A percentile compares a stretch with the other conserved stretches of the same genome.
Evolutionary conservation across 257 asterid genomes (phyloP).

Genomic region (Solanum commersonii): DNA sequence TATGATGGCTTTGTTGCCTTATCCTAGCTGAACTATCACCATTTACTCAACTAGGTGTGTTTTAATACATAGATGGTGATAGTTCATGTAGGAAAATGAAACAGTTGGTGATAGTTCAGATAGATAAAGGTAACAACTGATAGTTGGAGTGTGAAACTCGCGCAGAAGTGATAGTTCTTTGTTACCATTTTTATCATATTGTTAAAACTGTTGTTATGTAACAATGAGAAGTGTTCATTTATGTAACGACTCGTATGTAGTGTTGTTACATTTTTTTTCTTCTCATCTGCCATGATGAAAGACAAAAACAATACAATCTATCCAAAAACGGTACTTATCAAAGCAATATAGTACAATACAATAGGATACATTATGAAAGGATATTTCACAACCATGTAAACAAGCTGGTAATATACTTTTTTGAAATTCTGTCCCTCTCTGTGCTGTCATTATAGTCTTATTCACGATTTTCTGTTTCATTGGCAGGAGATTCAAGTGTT

Average conservation of each 20-base stretch:
- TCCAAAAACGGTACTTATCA: neutral
- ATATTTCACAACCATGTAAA: neutral
- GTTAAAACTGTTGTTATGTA: neutral
- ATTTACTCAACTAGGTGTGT: neutral
- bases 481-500: conserved; percentile 80
- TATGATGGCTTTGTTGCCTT: neutral
- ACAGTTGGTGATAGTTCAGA: neutral
- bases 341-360: neutral
- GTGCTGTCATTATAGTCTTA: neutral
- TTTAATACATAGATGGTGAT: neutral
- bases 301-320: neutral
- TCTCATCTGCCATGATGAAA: neutral
- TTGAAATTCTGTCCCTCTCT: neutral
- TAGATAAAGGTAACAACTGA: neutral
- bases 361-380: neutral
- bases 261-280: neutral
- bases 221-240: neutral
- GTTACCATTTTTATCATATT: neutral
- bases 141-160: neutral
- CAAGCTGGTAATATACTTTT: neutral
- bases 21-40: neutral
- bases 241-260: neutral
- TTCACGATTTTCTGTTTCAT: neutral
- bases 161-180: neutral
- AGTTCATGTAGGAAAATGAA: neutral